Base-by-base conservation (phyloP, 306 rosid species). In the Urtica urens region DNA sequence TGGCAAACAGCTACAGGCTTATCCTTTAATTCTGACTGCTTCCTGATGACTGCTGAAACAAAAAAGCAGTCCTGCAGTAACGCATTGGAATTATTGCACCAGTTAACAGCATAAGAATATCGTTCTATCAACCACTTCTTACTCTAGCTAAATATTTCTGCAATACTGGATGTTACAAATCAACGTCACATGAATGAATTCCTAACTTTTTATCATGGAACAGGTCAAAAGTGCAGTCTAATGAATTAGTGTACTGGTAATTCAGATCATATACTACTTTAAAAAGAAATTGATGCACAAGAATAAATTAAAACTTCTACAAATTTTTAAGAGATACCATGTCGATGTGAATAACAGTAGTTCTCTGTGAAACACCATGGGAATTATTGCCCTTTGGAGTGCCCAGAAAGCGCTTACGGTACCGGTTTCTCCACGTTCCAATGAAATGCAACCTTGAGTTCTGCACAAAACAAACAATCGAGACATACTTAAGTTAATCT, bases 381-480 rank as follows among this genome's bases (percentile, higher is more conserved):
- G 69, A 64, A 50, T 53, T 64, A 47, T 25, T 18, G 45, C 72
- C 75, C 66, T 78, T 42, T 51, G 75, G 61, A 1, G n/a, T 41
- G 64, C 29, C 50, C 12, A 81, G 73, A 67, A 84, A 81, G 57
- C 64, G 80, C 70, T 78, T 88, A 30, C 83, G 81, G 63, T 88
- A 84, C 51, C 95, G 79, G 64, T 72, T 84, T 71, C 93, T 81
- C 95, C 97, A 84, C 30, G 90, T 88, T 59, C 97, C 93, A 60
- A 88, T 84, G 57, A 88, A 88, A 72, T 88, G 97, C 39, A 88
- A 74, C 60, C 95, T 78, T 35, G 95, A 88, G 59, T 65, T 84
- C 95, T 84, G 86, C 70, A 72, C 21, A 58, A 65, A 52, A 46
- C 57, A 59, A 65, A 60, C n/a, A n/a, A n/a, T n/a, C n/a, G n/a